Conservation (phyloP, 2,329 filamentous ascomycete species). For the Cercospora sojina region DNA sequence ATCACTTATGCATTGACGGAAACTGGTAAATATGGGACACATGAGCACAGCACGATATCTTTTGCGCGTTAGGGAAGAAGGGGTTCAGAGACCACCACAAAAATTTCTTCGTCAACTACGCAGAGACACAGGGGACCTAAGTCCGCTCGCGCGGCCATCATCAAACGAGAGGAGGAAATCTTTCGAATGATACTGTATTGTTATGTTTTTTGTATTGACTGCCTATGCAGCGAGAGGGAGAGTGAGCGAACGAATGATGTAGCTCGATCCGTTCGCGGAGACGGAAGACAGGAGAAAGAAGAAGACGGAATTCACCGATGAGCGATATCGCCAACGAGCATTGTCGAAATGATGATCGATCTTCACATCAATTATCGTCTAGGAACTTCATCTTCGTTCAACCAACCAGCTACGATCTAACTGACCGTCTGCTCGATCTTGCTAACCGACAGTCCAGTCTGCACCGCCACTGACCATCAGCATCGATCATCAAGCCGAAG, state of each 20-base stretch:
- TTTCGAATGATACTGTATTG: neutral
- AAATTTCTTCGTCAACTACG: neutral
- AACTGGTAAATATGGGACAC: neutral
- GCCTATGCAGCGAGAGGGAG: neutral
- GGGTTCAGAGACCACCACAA: neutral
- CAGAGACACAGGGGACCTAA: neutral
- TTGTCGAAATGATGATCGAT: neutral
- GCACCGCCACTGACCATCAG: neutral
- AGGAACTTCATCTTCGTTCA: neutral
- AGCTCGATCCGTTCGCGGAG: neutral
- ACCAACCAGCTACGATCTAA: neutral
- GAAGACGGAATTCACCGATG: neutral
- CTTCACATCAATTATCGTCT: neutral
- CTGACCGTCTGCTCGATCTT: conserved; percentile 45
- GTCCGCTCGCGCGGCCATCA: conserved; percentile 1
- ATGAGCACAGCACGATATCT: neutral
- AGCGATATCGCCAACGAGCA: neutral
- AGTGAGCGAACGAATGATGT: neutral
- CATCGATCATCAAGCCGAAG: neutral
- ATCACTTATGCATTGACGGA: neutral
- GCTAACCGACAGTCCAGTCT: neutral
- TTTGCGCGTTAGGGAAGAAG: neutral
- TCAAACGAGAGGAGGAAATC: neutral
- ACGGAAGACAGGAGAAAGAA: neutral
- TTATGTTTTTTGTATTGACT: neutral